Percentiles rank a stretch among this genome's conserved stretches.
Conservation (phyloP, 2,329 filamentous ascomycete species). For the Fusarium sp. region DNA sequence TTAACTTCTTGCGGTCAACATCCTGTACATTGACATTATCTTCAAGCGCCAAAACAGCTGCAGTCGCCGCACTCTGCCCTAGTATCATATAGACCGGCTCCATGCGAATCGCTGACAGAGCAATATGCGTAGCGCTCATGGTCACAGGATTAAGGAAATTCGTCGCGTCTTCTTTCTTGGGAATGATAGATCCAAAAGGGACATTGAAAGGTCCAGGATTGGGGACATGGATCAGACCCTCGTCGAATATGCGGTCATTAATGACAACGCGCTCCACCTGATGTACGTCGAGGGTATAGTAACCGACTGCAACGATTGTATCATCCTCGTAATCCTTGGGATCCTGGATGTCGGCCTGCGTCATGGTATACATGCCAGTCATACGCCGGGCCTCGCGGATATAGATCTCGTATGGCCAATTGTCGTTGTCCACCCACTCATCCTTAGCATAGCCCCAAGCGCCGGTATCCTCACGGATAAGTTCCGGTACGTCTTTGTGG, state of each 20-base stretch:
- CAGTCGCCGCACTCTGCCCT: slow-evolving; percentile 30
- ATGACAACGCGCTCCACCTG: slow-evolving; percentile 34
- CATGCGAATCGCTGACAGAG: slow-evolving; percentile 25
- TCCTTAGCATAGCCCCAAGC: slow-evolving; percentile 37
- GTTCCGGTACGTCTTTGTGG: slow-evolving; percentile 13
- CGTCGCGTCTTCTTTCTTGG: slow-evolving; percentile 4
- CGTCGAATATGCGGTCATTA: slow-evolving; percentile 21
- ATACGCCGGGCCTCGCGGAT: slow-evolving; percentile 34
- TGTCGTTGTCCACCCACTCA: slow-evolving; percentile 18
- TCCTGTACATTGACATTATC: slow-evolving; percentile 32
- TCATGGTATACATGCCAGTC: slow-evolving; percentile 35
- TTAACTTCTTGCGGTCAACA: slow-evolving; percentile 21
- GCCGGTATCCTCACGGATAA: neutral
- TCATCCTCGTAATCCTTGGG: slow-evolving; percentile 13
- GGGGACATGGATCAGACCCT: slow-evolving; percentile 28
- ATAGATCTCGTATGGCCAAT: slow-evolving; percentile 38
- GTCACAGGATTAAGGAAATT: slow-evolving; percentile 35
- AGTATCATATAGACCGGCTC: slow-evolving; percentile 31
- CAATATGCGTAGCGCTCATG: slow-evolving; percentile 28
- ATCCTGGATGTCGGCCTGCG: slow-evolving; percentile 24
- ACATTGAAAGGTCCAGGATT: slow-evolving; percentile 23
- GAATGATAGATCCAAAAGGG: slow-evolving; percentile 22
- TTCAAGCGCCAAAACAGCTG: slow-evolving; percentile 34
- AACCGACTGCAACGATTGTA: slow-evolving; percentile 21
- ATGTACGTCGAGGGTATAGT: slow-evolving; percentile 35